phyloP scores from a whole-genome alignment of 148 eudicot genomes.

The Spergularia bocconei region DNA sequence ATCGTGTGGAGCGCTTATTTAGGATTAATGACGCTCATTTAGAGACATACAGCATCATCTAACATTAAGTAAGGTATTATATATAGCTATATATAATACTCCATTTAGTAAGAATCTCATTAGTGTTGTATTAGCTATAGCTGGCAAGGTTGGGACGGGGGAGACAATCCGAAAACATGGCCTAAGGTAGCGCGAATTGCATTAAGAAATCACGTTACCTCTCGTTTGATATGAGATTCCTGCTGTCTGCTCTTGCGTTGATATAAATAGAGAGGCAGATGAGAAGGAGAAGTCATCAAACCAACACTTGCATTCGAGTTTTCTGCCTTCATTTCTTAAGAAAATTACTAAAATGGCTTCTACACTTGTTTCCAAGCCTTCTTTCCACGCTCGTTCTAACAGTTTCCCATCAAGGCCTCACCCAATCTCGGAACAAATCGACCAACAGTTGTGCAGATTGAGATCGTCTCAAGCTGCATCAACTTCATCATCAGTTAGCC shows the following conservation, averaged over 20 bases:
- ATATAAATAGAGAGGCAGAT: slow-evolving; percentile 18
- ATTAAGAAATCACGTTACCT: slow-evolving; percentile 14
- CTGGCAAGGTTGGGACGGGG: slow-evolving; percentile 25
- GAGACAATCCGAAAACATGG: slow-evolving; percentile 27
- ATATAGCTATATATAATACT: neutral
- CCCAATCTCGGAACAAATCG: slow-evolving; percentile 24
- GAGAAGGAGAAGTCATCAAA: slow-evolving; percentile 18
- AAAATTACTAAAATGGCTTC: slow-evolving; percentile 27
- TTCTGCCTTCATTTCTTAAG: neutral
- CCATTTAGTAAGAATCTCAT: neutral
- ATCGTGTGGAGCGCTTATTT: neutral
- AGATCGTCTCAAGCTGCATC: slow-evolving; percentile 39
- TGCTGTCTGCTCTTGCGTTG: slow-evolving; percentile 17
- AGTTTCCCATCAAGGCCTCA: slow-evolving; percentile 41
- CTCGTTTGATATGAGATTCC: slow-evolving; percentile 20
- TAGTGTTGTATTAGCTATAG: slow-evolving; percentile 3
- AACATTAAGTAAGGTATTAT: neutral
- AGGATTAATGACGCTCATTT: neutral
- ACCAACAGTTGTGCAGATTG: slow-evolving; percentile 30
- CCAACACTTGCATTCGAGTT: slow-evolving; percentile 10
- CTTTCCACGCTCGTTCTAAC: slow-evolving; percentile 35
- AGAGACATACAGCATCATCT: neutral
- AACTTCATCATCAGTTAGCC: slow-evolving; percentile 36
- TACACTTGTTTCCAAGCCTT: no score
- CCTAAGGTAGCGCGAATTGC: slow-evolving; percentile 5